phyloP scores from a whole-genome alignment of 495 filamentous ascomycete species.

The Chaetomidium leptoderma region DNA sequence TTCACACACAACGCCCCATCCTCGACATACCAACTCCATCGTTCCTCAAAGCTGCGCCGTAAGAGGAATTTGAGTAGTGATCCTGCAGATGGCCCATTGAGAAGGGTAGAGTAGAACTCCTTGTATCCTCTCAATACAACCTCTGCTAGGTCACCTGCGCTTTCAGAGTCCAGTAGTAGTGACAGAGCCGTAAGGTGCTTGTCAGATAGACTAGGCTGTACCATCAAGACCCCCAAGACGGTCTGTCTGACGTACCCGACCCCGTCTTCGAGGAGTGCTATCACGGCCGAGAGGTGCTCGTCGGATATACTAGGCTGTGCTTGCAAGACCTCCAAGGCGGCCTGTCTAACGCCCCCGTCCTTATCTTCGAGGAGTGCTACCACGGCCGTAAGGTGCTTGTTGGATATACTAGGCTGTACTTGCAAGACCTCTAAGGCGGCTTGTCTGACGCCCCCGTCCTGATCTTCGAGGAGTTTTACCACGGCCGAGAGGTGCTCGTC shows the following conservation, averaged over 20 bases:
- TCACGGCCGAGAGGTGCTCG: not conserved
- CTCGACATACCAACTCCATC: not conserved
- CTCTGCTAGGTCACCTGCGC: not conserved
- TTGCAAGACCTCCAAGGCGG: not conserved
- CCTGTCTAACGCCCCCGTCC: not conserved
- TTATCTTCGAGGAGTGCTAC: not conserved
- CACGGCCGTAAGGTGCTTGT: not conserved
- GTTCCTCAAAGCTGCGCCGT: not conserved
- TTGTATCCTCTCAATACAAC: not conserved
- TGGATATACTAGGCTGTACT: not conserved
- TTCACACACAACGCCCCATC: not conserved
- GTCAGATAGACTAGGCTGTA: not conserved
- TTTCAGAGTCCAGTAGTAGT: not conserved
- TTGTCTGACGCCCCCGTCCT: not conserved
- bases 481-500: not conserved
- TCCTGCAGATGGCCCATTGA: not conserved
- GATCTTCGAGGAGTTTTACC: not conserved
- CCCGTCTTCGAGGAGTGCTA: too few relatives aligned
- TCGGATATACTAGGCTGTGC: not conserved
- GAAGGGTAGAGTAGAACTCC: constrained; percentile 2
- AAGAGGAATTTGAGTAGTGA: not conserved
- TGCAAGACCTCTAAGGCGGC: not conserved
- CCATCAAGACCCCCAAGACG: not conserved
- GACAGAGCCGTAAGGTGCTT: not conserved
- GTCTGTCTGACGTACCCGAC: not conserved